A percentile compares a stretch with the other conserved stretches of the same genome.
Conservation (phyloP, 225 moss, liverwort and hornwort species). For the Physcomitrellopsis africana region DNA sequence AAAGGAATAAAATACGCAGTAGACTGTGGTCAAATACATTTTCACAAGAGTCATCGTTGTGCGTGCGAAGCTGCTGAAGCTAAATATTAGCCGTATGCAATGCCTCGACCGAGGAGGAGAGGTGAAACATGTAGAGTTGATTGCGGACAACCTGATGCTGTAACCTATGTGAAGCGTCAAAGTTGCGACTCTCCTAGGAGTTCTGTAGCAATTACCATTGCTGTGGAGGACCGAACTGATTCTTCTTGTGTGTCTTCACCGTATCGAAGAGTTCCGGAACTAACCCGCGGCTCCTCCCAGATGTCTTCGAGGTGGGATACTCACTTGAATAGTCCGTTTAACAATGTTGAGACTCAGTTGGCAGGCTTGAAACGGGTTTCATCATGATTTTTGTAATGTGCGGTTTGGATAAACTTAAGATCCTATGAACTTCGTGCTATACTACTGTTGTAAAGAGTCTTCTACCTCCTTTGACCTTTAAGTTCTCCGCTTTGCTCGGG, state of each 20-base stretch:
- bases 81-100: constrained; percentile 25
- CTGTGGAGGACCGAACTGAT: constrained; percentile 36
- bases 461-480: neutral
- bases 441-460: no score
- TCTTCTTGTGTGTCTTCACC: constrained; percentile 34
- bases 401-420: no score
- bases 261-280: constrained; percentile 41
- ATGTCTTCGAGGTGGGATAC: constrained; percentile 34
- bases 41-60: no score
- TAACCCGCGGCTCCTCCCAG: constrained; percentile 43
- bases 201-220: constrained; percentile 31
- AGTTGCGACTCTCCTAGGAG: constrained; percentile 43
- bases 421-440: no score
- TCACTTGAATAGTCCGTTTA: neutral
- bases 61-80: neutral
- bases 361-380: no score
- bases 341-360: neutral
- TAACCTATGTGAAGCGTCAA: constrained; percentile 39
- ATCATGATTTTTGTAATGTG: no score
- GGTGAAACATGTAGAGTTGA: constrained; percentile 40
- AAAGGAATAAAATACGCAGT: no score
- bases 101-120: constrained; percentile 43
- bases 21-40: no score
- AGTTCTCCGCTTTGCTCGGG: neutral
- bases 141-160: constrained; percentile 36